Evolutionary conservation across 306 rosid genomes (phyloP).

Genomic region (Rosa chinensis): DNA sequence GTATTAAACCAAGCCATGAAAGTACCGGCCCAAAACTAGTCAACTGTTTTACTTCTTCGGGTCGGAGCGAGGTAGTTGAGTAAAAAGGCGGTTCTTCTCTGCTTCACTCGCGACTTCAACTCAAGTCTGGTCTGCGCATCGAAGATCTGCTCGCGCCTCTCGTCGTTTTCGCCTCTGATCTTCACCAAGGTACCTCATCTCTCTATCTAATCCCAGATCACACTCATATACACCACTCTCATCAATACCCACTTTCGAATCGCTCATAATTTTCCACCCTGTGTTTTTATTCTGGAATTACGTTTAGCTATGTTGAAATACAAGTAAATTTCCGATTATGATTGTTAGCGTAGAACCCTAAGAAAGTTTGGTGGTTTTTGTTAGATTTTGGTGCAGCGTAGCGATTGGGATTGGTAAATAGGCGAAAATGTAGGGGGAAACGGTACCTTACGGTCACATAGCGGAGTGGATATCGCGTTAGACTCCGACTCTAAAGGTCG

Average conservation of each 20-base stretch:
- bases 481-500: slow-evolving; percentile 99
- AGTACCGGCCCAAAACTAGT: neutral
- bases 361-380: neutral
- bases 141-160: slow-evolving; percentile 19
- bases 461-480: slow-evolving; percentile 99
- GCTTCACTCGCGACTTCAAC: neutral
- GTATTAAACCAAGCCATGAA: neutral
- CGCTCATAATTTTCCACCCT: neutral
- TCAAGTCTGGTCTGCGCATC: neutral
- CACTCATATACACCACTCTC: neutral
- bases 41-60: neutral
- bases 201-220: neutral
- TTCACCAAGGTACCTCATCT: slow-evolving; percentile 15
- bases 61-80: neutral
- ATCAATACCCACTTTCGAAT: neutral
- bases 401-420: neutral
- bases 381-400: neutral
- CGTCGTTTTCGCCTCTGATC: slow-evolving; percentile 19
- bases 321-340: neutral
- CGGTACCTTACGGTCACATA: slow-evolving; percentile 53
- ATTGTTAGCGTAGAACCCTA: slow-evolving; percentile 2
- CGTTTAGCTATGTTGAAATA: neutral
- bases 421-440: neutral
- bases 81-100: neutral
- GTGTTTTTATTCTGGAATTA: neutral